Base-by-base conservation (phyloP, 371 early-diverging fungal species). In the Mucor irregularis region DNA sequence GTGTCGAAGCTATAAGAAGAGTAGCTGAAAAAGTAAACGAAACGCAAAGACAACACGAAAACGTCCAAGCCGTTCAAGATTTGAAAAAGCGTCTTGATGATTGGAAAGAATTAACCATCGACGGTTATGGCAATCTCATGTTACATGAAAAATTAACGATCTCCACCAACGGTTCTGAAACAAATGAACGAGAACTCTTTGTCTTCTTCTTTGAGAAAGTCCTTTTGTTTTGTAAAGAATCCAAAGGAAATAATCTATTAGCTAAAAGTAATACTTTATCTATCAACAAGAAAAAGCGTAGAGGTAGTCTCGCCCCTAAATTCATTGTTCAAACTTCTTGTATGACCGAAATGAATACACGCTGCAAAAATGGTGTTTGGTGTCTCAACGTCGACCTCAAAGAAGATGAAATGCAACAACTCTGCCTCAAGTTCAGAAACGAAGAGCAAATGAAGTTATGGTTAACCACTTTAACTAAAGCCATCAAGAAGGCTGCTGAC, bases 21-120 rank as follows among this genome's bases (percentile, higher is more conserved):
- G 93, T 96, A 5, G 88, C 94, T 21, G 91, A 93, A 58, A 78
- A 84, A 43, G 91, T 96, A 49, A 99, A 99, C 66, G 98, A 97
- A 71, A 86, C 91, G 1, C 86, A 90, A 63, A 85, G 96, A 44
- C 86, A 83, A 53, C 92, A 92, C 63, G 97, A 94, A 61, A 97
- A 98, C 65, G 69, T 79, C 25, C 69, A 79, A 24, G 80, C 85
- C 21, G 91, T 91, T 28, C 76, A 83, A 51, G 93, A 93, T 17
- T 76, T 98, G 25, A 84, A 87, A 58, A 82, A 85, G 29, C 83
- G 87, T 22, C 85, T 95, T 22, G 64, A 56, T 24, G 45, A 48
- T 8, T 33, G 24, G 21, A 35, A 69, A 62, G 54, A 58, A 4
- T 37, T 49, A 22, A 40, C 64, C 13, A 58, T 75, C 21, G 74